Base-by-base conservation (phyloP, 1,284 basidiomycete genomes). In the Porodaedalea pini region DNA sequence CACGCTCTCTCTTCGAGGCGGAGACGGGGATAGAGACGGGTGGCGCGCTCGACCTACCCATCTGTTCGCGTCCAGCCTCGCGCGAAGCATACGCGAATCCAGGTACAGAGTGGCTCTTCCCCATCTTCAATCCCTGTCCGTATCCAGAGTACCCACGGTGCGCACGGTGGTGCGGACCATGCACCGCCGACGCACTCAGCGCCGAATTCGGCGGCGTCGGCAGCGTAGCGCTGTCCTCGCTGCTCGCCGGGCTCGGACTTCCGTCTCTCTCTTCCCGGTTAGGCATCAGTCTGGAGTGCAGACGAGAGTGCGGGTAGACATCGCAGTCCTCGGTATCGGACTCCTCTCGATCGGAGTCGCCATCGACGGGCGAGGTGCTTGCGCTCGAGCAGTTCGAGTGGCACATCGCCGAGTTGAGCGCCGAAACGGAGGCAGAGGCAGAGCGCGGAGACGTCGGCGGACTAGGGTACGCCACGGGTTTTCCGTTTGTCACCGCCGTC, bases 121-220 rank as follows among this genome's bases (percentile, higher is more conserved):
- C 51, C 51, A 52, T 52, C 51, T 52, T 52, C 23, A 7, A 7
- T 43, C 40, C 15, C 23, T 40, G 37, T 1, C 17, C 36, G 29
- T 40, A 37, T 17, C 37, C 25, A 4, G 49, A 15, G 27, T 52
- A 39, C 5, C 34, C 10, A 36, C 29, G 44, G 8, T 10, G 23
- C 4, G 17, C 15, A 23, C 43, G 17, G 27, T 25, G 43, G 44
- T 44, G 44, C 4, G 40, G 21, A 17, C 19, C 36, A 17, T n/a
- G n/a, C n/a, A n/a, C n/a, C n/a, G n/a, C n/a, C n/a, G n/a, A n/a
- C n/a, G 43, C 19, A 31, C 43, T 31, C 43, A 32, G 25, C 37
- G 56, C 44, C 8, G 48, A 51, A 15, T 48, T 51, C 15, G 50
- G 56, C 4, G 54, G 54, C 2, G 54, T 56, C 17, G 54, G 54